phyloP scores from a whole-genome alignment of 2,329 filamentous ascomycete species.

The Talaromyces sp. region DNA sequence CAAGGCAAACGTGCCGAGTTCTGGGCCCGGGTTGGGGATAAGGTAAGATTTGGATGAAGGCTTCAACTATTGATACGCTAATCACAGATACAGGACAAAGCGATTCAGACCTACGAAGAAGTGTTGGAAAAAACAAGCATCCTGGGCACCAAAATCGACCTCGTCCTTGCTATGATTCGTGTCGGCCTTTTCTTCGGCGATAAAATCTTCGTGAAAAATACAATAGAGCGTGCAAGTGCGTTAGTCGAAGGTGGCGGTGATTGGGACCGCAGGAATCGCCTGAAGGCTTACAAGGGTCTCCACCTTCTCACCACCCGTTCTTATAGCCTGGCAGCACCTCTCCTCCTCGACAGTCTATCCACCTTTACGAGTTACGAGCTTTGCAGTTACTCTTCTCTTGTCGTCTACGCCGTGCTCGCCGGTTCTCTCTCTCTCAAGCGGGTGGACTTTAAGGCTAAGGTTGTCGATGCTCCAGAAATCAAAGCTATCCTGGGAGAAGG shows the following conservation, averaged over 20 bases:
- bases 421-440: conserved; percentile 92
- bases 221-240: conserved; percentile 80
- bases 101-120: conserved; percentile 85
- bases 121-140: conserved; percentile 97
- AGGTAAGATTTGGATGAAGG: conserved; percentile 54
- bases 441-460: conserved; percentile 98
- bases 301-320: conserved; percentile 89
- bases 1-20: conserved; percentile 94
- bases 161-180: conserved; percentile 93
- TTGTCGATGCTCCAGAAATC: conserved; percentile 97
- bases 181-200: conserved; percentile 96
- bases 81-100: conserved; percentile 68
- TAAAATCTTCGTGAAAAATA: conserved; percentile 87
- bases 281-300: conserved; percentile 97
- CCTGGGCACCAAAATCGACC: conserved; percentile 92
- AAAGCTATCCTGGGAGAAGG: conserved; percentile 90
- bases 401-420: conserved; percentile 92
- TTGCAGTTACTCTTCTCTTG: conserved; percentile 91
- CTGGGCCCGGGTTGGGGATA: conserved; percentile 92
- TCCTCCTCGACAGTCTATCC: conserved; percentile 92
- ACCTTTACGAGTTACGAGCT: conserved; percentile 99
- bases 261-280: conserved; percentile 95
- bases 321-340: conserved; percentile 81
- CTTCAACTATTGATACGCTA: not conserved
- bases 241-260: conserved; percentile 94